These are phyloP conservation scores for Stentor roeselii DNA, from an alignment of 73 alveolate species.

Conservation along the genomic window DNA sequence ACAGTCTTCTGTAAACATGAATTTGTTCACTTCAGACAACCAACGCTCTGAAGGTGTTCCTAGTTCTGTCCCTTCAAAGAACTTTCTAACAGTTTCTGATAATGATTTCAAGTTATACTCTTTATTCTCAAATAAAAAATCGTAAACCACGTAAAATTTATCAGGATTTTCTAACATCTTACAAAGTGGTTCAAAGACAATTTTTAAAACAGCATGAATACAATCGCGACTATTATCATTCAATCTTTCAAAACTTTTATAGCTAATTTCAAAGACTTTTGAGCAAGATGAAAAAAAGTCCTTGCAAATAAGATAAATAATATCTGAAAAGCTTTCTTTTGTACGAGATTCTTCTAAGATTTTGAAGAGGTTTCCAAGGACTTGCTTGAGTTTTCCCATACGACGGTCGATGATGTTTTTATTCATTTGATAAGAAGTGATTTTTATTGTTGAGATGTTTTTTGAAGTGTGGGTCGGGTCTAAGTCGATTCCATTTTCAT, in stretches of 20 bases:
- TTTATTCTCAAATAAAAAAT: background rate
- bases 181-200: background rate
- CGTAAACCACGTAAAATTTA: background rate
- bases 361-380: background rate
- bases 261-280: background rate
- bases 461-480: background rate
- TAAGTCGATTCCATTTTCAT: constrained; percentile 4
- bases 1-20: background rate
- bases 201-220: background rate
- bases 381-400: background rate
- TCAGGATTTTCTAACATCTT: background rate
- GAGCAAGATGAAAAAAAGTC: background rate
- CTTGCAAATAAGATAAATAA: background rate
- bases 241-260: background rate
- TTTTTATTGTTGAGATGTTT: background rate
- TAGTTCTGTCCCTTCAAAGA: background rate
- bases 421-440: constrained; percentile 14
- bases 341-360: too few relatives aligned
- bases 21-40: background rate
- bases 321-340: background rate
- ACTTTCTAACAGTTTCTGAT: background rate
- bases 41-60: background rate
- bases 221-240: background rate
- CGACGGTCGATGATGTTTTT: background rate
- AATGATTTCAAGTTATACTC: constrained; percentile 2